Conservation (phyloP, 2,329 filamentous ascomycete genomes). For the Fusarium aywerte region DNA sequence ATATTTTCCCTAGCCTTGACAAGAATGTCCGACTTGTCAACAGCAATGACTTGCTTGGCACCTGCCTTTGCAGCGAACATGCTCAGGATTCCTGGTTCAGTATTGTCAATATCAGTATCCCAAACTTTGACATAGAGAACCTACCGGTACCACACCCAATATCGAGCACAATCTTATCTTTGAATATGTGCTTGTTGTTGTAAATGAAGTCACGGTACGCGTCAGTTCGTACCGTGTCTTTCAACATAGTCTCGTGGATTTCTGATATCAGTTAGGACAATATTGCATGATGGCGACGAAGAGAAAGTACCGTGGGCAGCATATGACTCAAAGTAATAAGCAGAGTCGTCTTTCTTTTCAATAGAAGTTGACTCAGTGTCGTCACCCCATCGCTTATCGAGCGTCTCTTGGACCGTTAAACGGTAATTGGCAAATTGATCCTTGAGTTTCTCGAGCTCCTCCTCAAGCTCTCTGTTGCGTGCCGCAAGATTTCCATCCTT, state of each 20-base stretch:
- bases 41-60: conserved; percentile 85
- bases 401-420: conserved; percentile 71
- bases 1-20: conserved; percentile 87
- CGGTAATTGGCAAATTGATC: conserved; percentile 74
- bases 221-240: conserved; percentile 87
- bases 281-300: background rate
- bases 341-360: conserved; percentile 50
- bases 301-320: conserved; percentile 64
- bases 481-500: conserved; percentile 52
- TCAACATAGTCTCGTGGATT: conserved; percentile 96
- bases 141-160: conserved; percentile 83
- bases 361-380: conserved; percentile 57
- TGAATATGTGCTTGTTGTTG: conserved; percentile 86
- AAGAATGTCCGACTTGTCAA: conserved; percentile 93
- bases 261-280: conserved; percentile 58
- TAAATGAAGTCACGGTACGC: conserved; percentile 97
- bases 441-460: conserved; percentile 68
- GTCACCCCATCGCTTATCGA: conserved; percentile 72
- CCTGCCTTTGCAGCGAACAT: conserved; percentile 96
- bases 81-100: conserved; percentile 76
- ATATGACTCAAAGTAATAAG: conserved; percentile 71
- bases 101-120: background rate
- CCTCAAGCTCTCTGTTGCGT: conserved; percentile 67
- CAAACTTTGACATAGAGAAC: conserved; percentile 28
- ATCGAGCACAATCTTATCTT: conserved; percentile 86